phyloP scores from a whole-genome alignment of 495 filamentous ascomycete species.

The Astrothelium macrocarpum region DNA sequence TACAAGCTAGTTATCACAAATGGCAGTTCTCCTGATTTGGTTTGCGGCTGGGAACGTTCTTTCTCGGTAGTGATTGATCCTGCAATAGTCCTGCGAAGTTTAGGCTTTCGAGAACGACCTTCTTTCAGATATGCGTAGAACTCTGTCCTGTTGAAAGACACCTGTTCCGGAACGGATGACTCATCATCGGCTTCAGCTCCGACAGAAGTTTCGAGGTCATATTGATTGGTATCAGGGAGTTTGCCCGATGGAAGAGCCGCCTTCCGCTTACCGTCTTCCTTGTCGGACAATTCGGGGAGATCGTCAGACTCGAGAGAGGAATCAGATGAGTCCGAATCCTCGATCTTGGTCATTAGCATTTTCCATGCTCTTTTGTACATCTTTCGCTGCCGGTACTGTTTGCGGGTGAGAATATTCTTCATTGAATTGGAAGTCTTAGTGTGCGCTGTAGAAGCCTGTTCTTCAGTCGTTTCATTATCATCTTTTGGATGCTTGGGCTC shows the following conservation, averaged over 20 bases:
- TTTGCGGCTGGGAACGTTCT: background rate
- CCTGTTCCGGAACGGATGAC: background rate
- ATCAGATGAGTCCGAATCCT: background rate
- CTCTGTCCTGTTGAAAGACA: background rate
- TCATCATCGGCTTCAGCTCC: background rate
- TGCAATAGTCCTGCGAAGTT: background rate
- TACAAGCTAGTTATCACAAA: background rate
- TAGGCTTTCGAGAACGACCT: background rate
- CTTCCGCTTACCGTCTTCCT: background rate
- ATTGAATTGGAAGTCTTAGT: background rate
- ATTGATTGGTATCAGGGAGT: no score
- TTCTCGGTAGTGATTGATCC: background rate
- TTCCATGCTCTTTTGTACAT: constrained; percentile 1
- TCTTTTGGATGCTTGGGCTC: background rate
- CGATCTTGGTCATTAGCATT: background rate
- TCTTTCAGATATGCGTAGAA: background rate
- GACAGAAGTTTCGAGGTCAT: no score
- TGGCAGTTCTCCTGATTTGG: background rate
- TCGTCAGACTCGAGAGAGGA: background rate
- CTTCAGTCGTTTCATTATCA: background rate
- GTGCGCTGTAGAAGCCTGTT: background rate
- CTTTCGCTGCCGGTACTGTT: background rate
- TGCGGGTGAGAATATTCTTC: background rate
- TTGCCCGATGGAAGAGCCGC: no score
- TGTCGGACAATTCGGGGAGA: background rate